These are phyloP conservation scores for Globisporangium cystogenes DNA, from an alignment of 352 stramenopile species.

Conservation along the genomic window DNA sequence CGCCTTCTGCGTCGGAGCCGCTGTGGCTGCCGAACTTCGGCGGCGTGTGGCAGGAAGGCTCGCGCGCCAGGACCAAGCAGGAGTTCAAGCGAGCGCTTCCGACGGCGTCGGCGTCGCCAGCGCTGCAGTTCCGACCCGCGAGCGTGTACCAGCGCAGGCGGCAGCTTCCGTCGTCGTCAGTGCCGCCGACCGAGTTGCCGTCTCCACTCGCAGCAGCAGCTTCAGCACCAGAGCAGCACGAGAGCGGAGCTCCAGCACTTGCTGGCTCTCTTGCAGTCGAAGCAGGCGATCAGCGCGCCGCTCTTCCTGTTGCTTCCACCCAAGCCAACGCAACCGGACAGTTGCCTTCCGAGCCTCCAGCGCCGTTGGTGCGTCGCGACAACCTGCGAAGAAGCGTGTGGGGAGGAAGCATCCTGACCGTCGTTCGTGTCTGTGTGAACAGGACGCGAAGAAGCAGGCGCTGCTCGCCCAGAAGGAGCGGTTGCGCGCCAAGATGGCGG, in stretches of 20 bases:
- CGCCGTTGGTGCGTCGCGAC: too few species aligned
- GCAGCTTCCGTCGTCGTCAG: not conserved
- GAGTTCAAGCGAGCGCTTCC: conserved; percentile 29
- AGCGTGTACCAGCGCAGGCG: conserved; percentile 9
- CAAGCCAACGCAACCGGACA: too few species aligned
- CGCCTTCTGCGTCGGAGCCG: too few species aligned
- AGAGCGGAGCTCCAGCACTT: too few species aligned
- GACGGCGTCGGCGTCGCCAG: not conserved
- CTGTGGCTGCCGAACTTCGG: conserved; percentile 75
- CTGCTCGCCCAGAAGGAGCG: conserved; percentile 64
- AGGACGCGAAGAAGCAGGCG: conserved; percentile 52
- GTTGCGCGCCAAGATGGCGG: conserved; percentile 55
- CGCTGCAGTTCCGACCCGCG: conserved; percentile 1
- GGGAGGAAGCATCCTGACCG: too few species aligned
- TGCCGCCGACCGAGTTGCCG: too few species aligned
- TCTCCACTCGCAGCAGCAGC: not conserved
- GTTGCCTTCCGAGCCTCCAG: too few species aligned
- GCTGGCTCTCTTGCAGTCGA: too few species aligned
- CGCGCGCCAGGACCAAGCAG: conserved; percentile 50
- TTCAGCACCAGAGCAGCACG: too few species aligned
- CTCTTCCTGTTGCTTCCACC: too few species aligned
- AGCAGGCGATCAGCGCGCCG: too few species aligned
- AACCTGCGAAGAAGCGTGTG: too few species aligned
- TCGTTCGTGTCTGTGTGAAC: not conserved
- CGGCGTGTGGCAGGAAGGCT: conserved; percentile 66